Conservation (phyloP, 768 basidiomycete species). For the Tricholoma matsutake region DNA sequence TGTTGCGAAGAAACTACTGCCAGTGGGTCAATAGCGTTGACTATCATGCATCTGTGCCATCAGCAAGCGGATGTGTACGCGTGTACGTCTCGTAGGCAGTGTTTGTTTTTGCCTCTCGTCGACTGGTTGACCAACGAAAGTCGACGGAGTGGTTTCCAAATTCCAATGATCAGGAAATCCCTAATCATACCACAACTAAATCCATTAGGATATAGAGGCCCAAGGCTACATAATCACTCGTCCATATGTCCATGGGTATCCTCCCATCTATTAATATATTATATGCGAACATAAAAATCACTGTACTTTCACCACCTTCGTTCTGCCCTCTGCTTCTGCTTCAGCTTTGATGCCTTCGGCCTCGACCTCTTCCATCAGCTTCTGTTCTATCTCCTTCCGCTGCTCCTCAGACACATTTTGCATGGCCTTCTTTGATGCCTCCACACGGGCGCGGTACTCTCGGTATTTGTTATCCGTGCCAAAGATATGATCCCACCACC, state of each 20-base stretch:
- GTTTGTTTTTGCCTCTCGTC: too few species aligned
- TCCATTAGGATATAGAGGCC: too few species aligned
- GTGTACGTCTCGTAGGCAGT: too few species aligned
- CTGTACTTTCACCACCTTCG: slow-evolving; percentile 34
- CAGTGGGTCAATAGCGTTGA: too few species aligned
- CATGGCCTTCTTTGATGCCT: slow-evolving; percentile 56
- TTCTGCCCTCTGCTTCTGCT: slow-evolving; percentile 43
- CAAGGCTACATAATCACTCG: background rate
- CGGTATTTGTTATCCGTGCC: slow-evolving; percentile 92
- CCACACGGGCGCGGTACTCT: slow-evolving; percentile 67
- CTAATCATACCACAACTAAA: too few species aligned
- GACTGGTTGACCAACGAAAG: too few species aligned
- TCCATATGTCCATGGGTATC: too few species aligned
- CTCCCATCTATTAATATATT: background rate
- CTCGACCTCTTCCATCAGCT: slow-evolving; percentile 68
- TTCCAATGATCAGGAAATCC: too few species aligned
- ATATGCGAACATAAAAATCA: slow-evolving; percentile 13
- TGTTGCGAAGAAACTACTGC: too few species aligned
- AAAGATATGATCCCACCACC: slow-evolving; percentile 87
- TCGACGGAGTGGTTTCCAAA: too few species aligned
- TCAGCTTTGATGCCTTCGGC: slow-evolving; percentile 71
- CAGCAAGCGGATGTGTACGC: too few species aligned
- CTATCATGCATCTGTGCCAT: too few species aligned
- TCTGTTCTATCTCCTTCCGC: slow-evolving; percentile 51
- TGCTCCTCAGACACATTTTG: slow-evolving; percentile 54